A percentile compares a stretch with the other conserved stretches of the same genome.
These are phyloP conservation scores for Chaetomiaceae sp. DNA, from an alignment of 2,329 filamentous ascomycete genomes.

Conservation along the genomic window DNA sequence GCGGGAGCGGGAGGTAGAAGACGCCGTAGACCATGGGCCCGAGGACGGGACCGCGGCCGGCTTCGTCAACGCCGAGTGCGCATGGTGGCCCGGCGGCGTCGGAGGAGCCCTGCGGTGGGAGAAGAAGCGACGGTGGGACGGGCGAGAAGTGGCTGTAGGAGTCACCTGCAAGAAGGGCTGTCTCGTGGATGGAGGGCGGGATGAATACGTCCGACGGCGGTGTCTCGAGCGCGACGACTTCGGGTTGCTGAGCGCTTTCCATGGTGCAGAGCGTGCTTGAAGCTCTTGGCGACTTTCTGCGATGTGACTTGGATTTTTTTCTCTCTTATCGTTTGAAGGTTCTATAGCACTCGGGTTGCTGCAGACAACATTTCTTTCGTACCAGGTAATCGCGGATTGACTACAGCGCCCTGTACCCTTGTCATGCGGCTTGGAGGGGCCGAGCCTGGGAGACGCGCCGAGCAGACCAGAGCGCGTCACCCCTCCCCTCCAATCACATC, in stretches of 20 bases:
- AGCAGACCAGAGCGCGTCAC: conserved; percentile 10
- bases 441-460: conserved; percentile 5
- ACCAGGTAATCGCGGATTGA: background rate
- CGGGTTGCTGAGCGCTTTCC: conserved; percentile 34
- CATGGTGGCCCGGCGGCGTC: conserved; percentile 44
- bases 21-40: conserved; percentile 70
- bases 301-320: background rate
- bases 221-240: conserved; percentile 28
- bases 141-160: conserved; percentile 68
- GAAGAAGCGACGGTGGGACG: conserved; percentile 55
- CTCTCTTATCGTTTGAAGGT: background rate
- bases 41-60: conserved; percentile 87
- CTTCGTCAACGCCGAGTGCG: conserved; percentile 86
- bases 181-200: conserved; percentile 60
- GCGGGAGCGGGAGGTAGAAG: conserved; percentile 67
- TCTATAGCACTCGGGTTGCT: background rate
- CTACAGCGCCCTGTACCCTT: background rate
- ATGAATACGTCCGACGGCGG: conserved; percentile 42
- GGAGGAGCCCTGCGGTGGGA: conserved; percentile 31
- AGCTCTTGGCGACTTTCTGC: too few relatives aligned
- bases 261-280: too few relatives aligned
- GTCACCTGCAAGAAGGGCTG: conserved; percentile 53
- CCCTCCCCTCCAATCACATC: conserved; percentile 15
- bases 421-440: conserved; percentile 7
- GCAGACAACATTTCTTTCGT: background rate